Evolutionary conservation across 345 rosid genomes (phyloP).

Genomic region (Combretum micranthum): DNA sequence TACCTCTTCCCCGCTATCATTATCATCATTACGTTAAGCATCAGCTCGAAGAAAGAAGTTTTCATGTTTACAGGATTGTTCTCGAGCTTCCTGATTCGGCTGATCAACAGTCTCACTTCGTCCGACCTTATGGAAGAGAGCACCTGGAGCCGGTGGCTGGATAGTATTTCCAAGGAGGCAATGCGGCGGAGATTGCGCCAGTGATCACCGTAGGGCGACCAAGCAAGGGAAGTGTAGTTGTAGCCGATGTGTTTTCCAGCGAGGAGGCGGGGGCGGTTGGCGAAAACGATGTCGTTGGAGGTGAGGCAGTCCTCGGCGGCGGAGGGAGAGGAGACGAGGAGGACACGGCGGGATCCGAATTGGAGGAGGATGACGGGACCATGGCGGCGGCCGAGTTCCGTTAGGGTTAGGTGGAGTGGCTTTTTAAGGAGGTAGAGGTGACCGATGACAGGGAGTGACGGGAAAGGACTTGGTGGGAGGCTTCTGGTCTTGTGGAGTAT

Average conservation of each 20-base stretch:
- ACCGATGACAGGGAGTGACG: constrained; percentile 22
- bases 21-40: constrained; percentile 33
- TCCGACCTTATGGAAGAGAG: constrained; percentile 12
- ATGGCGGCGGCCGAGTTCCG: constrained; percentile 5
- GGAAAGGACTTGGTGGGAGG: constrained; percentile 32
- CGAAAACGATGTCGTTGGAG: constrained; percentile 23
- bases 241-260: constrained; percentile 13
- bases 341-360: constrained; percentile 16
- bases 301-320: constrained; percentile 20
- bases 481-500: constrained; percentile 12
- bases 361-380: constrained; percentile 23
- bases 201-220: constrained; percentile 18
- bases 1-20: constrained; percentile 45
- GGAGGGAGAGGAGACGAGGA: constrained; percentile 20
- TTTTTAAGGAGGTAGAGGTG: constrained; percentile 27
- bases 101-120: constrained; percentile 17
- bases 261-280: constrained; percentile 22
- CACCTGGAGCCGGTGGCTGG: constrained; percentile 14
- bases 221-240: constrained; percentile 18
- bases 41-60: constrained; percentile 17
- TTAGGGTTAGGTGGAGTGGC: constrained; percentile 18
- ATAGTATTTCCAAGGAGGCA: constrained; percentile 18
- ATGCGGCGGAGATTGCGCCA: constrained; percentile 21
- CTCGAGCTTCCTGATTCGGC: constrained; percentile 3
- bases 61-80: constrained; percentile 22